A percentile compares a stretch with the other conserved stretches of the same genome.
phyloP scores from a whole-genome alignment of 2,329 filamentous ascomycete genomes.

The Lachnellula subtilissima region DNA sequence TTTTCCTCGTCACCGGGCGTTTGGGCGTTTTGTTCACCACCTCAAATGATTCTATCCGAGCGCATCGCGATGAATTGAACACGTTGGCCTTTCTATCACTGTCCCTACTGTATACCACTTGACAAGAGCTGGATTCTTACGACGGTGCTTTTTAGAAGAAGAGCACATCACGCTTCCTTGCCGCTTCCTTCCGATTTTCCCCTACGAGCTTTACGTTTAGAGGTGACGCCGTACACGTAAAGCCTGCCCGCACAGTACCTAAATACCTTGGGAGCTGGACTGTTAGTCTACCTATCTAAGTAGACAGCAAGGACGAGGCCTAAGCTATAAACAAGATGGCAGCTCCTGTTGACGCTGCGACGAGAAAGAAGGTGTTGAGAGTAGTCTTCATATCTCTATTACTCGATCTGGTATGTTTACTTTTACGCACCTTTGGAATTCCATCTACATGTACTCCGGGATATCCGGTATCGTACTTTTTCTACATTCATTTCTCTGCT shows the following conservation, averaged over 20 bases:
- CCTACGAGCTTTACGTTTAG: no score
- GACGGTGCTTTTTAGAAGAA: neutral
- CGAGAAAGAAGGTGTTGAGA: constrained; percentile 75
- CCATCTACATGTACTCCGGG: neutral
- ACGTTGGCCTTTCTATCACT: constrained; percentile 6
- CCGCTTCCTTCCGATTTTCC: neutral
- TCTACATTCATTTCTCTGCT: neutral
- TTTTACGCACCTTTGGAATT: neutral
- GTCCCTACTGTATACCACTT: neutral
- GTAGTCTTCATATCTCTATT: constrained; percentile 88
- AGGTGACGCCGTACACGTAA: no score
- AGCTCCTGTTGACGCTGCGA: constrained; percentile 43
- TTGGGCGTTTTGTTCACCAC: neutral
- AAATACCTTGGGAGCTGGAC: neutral
- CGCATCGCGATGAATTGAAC: neutral
- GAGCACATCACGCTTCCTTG: neutral
- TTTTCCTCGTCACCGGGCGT: neutral
- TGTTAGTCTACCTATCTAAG: neutral
- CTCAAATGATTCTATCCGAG: neutral
- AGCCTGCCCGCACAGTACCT: neutral
- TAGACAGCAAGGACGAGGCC: neutral
- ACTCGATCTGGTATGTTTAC: constrained; percentile 70
- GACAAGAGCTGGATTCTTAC: neutral
- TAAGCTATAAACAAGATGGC: constrained; percentile 22
- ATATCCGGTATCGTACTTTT: neutral